Percentiles rank a stretch among this genome's conserved stretches.
Evolutionary conservation across 83 land plant genomes (phyloP).

Genomic region (Picea abies): DNA sequence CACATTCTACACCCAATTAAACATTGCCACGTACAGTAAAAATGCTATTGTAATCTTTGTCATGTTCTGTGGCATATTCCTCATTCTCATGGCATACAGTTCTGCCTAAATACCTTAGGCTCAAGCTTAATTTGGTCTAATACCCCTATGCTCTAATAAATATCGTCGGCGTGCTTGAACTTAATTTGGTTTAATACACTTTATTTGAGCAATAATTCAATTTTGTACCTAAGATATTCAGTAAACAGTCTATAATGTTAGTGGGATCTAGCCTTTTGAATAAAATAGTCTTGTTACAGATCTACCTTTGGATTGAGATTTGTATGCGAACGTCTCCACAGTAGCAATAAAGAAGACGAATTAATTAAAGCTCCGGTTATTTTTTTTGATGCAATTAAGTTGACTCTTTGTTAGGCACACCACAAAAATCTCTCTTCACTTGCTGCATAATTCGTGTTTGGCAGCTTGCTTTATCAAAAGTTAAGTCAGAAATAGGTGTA

Average conservation of each 20-base stretch:
- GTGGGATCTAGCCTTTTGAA: background rate
- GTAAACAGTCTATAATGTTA: background rate
- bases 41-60: no score
- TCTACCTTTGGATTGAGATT: background rate
- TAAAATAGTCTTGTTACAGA: background rate
- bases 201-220: background rate
- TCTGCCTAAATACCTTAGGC: background rate
- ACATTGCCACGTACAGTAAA: no score
- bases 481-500: background rate
- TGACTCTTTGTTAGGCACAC: background rate
- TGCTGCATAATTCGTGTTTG: no score
- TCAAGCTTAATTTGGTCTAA: background rate
- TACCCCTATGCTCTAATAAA: background rate
- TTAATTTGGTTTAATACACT: background rate
- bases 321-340: background rate
- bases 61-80: no score
- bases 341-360: background rate
- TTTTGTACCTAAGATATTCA: background rate
- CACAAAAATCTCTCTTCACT: background rate
- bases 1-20: no score
- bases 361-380: background rate
- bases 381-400: background rate
- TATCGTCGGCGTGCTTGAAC: background rate
- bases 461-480: background rate
- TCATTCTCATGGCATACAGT: no score